phyloP scores from a whole-genome alignment of 768 basidiomycete species.

The Serendipita vermifera region DNA sequence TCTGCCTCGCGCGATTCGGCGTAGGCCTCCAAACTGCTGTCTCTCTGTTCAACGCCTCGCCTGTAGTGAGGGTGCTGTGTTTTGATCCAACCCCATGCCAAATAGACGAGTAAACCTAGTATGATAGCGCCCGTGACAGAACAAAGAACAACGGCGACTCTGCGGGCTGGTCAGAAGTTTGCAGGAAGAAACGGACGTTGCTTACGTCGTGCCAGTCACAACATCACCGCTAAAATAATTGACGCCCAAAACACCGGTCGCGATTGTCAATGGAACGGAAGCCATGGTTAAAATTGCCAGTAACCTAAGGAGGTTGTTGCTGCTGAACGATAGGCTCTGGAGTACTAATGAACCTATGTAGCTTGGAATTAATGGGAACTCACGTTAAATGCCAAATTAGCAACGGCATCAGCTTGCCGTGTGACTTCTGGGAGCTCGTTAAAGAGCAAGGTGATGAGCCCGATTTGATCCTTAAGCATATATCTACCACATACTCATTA shows the following conservation, averaged over 20 bases:
- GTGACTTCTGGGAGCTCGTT: background rate
- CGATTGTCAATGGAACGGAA: background rate
- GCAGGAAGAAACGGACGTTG: too few relatives aligned
- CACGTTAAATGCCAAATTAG: background rate
- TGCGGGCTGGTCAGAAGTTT: background rate
- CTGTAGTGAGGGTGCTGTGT: background rate
- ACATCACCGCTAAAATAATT: background rate
- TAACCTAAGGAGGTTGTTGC: background rate
- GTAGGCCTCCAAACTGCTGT: too few relatives aligned
- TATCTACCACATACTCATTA: background rate
- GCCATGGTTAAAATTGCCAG: background rate
- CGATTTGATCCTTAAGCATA: background rate
- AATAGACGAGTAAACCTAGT: background rate
- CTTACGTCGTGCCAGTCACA: background rate
- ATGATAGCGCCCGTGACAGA: background rate
- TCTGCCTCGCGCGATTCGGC: background rate
- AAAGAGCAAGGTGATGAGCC: background rate
- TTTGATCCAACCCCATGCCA: background rate
- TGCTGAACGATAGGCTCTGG: background rate
- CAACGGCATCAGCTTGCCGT: background rate
- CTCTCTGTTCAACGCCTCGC: background rate
- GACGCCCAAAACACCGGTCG: background rate
- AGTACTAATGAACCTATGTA: background rate
- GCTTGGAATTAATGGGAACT: background rate
- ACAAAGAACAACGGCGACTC: too few relatives aligned